Base-by-base conservation (phyloP, 331 rosid genomes). In the Acacia concinna region DNA sequence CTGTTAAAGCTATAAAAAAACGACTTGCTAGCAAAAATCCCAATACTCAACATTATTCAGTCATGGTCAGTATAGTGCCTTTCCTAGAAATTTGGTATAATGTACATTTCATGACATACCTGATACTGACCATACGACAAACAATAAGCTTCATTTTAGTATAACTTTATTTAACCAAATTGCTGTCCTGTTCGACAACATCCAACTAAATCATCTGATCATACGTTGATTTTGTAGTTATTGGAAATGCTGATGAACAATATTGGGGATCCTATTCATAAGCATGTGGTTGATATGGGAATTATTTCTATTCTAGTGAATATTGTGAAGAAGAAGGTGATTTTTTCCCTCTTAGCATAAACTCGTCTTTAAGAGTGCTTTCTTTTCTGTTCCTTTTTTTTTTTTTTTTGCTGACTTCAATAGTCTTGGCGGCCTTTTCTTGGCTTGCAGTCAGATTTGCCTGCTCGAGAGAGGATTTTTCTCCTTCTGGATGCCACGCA, bases 241-340 rank as follows among this genome's bases (percentile, higher is more conserved):
- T 85, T 94, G 84, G 98, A 94, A 86, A 87, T 91, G 97, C 83
- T 94, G 86, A 87, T 94, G 97, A 94, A 91, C 94, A 94, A 94
- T 80, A 88, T 92, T 71, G 97, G 98, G 79, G 96, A 91, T 73
- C 79, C 70, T 44, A 76, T 94, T 72, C 96, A 94, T 76, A 85
- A 89, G 84, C 94, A 86, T 85, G 97, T 94, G 91, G 83, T 87
- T 73, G 89, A 85, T 77, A 81, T 87, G 23, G 97, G 97, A 83
- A 75, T 92, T 81, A 86, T 92, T 77, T 86, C 96, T n/a, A 74
- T 84, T 81, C 91, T 94, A 35, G 94, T 92, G 84, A 94, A 94
- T 88, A 92, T 87, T 86, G 98, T 91, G 76, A 94, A 94, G 97
- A 92, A 92, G 87, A 94, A 94, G 93, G 98, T 94, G 38, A 67